A percentile compares a stretch with the other conserved stretches of the same genome.
Evolutionary conservation across 73 alveolate species (phyloP).

Genomic region (Tetrahymena thermophila): DNA sequence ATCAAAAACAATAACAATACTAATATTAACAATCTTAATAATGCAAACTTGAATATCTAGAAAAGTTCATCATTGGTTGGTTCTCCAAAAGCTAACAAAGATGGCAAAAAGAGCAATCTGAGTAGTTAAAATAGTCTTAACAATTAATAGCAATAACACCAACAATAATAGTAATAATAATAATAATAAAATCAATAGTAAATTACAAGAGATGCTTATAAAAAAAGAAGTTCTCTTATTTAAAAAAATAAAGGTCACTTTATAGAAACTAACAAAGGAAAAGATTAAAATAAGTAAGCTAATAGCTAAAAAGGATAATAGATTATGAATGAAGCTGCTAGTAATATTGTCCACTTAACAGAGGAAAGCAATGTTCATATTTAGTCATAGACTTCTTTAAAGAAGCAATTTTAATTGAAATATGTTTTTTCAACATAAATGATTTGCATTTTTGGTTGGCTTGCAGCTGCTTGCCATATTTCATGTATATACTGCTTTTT

Average conservation of each 20-base stretch:
- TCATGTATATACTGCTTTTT: not conserved
- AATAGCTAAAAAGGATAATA: not conserved
- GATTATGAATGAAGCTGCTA: not conserved
- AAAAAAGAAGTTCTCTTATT: not conserved
- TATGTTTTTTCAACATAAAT: not conserved
- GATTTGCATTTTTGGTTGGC: not conserved
- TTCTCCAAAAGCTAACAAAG: not conserved
- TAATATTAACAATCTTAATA: not conserved
- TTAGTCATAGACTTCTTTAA: not conserved
- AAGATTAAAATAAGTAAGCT: not conserved
- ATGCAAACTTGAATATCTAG: not conserved
- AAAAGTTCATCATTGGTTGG: not conserved
- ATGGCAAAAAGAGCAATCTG: not conserved
- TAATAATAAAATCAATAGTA: not conserved
- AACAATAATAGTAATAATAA: not conserved
- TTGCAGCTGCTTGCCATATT: not conserved
- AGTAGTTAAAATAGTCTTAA: not conserved
- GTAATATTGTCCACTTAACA: not conserved
- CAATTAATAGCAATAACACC: not conserved
- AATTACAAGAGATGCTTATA: not conserved
- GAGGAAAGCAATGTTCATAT: not conserved
- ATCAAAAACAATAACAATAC: not conserved
- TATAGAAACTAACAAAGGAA: not conserved
- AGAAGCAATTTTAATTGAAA: not conserved
- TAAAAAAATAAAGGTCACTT: not conserved